A percentile compares a stretch with the other conserved stretches of the same genome.
These are phyloP conservation scores for Lachnellula hyalina DNA, from an alignment of 2,329 filamentous ascomycete species.

Conservation along the genomic window DNA sequence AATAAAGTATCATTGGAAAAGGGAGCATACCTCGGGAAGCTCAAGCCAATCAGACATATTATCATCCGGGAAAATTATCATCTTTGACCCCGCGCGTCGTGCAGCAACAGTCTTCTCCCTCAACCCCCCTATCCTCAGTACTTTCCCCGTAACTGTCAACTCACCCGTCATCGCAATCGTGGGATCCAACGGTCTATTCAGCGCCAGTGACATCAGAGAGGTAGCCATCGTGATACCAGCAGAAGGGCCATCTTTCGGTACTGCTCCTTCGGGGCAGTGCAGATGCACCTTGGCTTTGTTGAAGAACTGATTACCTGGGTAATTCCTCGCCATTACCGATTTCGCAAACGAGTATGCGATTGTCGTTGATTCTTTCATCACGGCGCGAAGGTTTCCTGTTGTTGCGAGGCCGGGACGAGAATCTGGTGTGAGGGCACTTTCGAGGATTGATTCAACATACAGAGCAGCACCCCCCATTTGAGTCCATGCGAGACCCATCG, in stretches of 20 bases:
- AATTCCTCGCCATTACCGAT: slow-evolving; percentile 76
- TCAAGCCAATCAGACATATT: slow-evolving; percentile 97
- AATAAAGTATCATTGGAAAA: slow-evolving; percentile 3
- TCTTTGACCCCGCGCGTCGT: slow-evolving; percentile 84
- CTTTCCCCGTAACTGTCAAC: slow-evolving; percentile 93
- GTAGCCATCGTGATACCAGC: slow-evolving; percentile 99
- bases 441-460: slow-evolving; percentile 94
- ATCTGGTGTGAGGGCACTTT: slow-evolving; percentile 68
- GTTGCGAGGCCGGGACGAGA: slow-evolving; percentile 79
- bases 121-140: slow-evolving; percentile 87
- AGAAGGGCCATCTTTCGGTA: slow-evolving; percentile 88
- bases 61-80: slow-evolving; percentile 90
- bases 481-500: slow-evolving; percentile 98
- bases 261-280: slow-evolving; percentile 93
- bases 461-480: slow-evolving; percentile 93
- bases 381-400: slow-evolving; percentile 88
- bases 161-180: slow-evolving; percentile 98
- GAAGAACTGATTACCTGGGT: slow-evolving; percentile 90
- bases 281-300: slow-evolving; percentile 92
- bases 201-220: slow-evolving; percentile 75
- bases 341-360: slow-evolving; percentile 98
- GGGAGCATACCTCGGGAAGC: slow-evolving; percentile 75
- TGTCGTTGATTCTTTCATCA: slow-evolving; percentile 96
- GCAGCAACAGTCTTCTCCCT: slow-evolving; percentile 97
- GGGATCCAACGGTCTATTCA: slow-evolving; percentile 73